Evolutionary conservation across 345 rosid genomes (phyloP).

Genomic region (Hirschfeldia incana): DNA sequence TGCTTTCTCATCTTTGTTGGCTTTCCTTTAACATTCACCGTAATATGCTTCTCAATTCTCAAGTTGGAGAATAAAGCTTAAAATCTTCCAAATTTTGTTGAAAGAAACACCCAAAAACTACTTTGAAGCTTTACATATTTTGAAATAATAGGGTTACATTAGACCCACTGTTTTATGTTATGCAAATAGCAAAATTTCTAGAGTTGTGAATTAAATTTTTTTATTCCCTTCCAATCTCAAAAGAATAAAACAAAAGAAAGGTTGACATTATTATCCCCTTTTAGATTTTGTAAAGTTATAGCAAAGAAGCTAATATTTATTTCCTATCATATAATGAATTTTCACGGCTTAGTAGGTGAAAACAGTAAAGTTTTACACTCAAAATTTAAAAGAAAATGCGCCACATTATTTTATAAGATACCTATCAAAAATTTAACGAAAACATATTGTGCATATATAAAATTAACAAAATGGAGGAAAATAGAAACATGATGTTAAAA

Average conservation of each 20-base stretch:
- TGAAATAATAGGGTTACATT: constrained; percentile 23
- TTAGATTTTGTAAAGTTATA: constrained; percentile 34
- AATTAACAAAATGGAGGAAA: background rate
- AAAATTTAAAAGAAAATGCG: background rate
- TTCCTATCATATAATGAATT: background rate
- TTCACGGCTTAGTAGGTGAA: background rate
- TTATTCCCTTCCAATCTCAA: constrained; percentile 26
- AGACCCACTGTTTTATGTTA: constrained; percentile 39
- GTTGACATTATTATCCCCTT: constrained; percentile 37
- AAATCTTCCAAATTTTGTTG: constrained; percentile 14
- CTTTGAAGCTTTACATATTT: constrained; percentile 31
- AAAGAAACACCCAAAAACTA: constrained; percentile 34
- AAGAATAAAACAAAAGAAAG: constrained; percentile 32
- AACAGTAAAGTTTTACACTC: background rate
- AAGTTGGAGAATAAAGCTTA: constrained; percentile 29
- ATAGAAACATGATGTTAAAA: background rate
- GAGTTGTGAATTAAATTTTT: constrained; percentile 35
- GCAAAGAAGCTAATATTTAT: background rate
- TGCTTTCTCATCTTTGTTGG: background rate
- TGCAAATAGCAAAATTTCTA: constrained; percentile 39
- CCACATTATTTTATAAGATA: background rate
- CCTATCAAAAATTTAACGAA: background rate
- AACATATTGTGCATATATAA: background rate
- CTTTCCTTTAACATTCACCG: constrained; percentile 25
- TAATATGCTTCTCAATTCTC: constrained; percentile 21